Evolutionary conservation across 768 basidiomycete species (phyloP), one percentile per base, ranked within the genome.

Genomic region (Hygrocybe coccinea): DNA sequence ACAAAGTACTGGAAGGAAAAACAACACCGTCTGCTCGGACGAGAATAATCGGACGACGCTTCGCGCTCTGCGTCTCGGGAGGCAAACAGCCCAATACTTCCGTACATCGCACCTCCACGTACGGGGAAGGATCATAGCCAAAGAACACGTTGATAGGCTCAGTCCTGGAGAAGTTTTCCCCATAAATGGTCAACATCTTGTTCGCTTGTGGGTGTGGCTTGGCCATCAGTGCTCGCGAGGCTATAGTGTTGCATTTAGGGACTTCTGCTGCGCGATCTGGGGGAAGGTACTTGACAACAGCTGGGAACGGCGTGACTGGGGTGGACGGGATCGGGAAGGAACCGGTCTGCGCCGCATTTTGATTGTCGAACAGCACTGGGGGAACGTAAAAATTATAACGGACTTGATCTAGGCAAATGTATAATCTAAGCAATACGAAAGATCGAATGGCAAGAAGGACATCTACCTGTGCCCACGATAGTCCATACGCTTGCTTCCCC

Each of bases 401-500:
- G 52, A 92, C 82, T 81, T 93, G 89, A 65, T 95, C 91, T 86
- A 72, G 55, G 34, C 52, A 59, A 45, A 52, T 43, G 52, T 54
- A 56, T 55, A 54, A 60, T 66, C 35, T 67, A 62, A 51, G 44
- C 21, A 49, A 44, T 49, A 53, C 11, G 22, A 7, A 6, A 5
- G 19, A 36, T 47, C 44, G 34, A 39, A 51, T 46, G 57, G 56
- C 25, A 59, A 59, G 19, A 65, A 5, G 22, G 15, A 22, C 21
- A 46, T 78, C 71, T 69, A 91, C 90, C 90, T 59, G 89, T 92
- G 62, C 92, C 91, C 58, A 93, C 90, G 61, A 94, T 91, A 3
- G 92, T 94, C 92, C 92, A 95, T 21, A 93, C 89, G 66, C 90
- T 91, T 29, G 91, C 91, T 75, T 94, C 91, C 58, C 91, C 91